Percentiles rank a stretch among this genome's conserved stretches.
phyloP scores from a whole-genome alignment of 2,329 filamentous ascomycete species.

The Trichophyton simii region DNA sequence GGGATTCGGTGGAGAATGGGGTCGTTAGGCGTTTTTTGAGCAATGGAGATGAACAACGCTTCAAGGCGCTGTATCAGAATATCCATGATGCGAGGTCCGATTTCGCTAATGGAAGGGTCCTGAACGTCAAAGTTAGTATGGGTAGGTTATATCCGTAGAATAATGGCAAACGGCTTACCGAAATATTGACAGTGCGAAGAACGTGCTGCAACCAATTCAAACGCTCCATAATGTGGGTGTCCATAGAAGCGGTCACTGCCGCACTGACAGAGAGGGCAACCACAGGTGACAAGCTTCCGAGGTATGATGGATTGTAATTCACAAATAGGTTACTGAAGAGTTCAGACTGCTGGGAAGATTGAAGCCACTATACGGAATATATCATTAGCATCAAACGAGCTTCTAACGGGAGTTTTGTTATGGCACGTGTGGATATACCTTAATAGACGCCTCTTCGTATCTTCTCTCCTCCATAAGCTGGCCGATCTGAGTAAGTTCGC shows the following conservation, averaged over 20 bases:
- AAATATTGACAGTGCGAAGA: conserved; percentile 41
- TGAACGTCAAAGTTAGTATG: conserved; percentile 15
- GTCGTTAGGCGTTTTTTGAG: conserved; percentile 40
- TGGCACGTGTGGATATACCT: conserved; percentile 21
- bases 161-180: conserved; percentile 25
- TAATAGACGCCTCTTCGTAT: conserved; percentile 36
- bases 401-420: not conserved
- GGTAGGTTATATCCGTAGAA: conserved; percentile 7
- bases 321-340: conserved; percentile 53
- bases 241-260: conserved; percentile 46
- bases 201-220: conserved; percentile 48
- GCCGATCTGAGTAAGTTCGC: conserved; percentile 32
- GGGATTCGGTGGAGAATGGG: conserved; percentile 42
- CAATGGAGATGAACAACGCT: conserved; percentile 44
- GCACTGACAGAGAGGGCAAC: conserved; percentile 49
- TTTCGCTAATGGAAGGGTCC: conserved; percentile 44
- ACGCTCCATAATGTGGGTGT: conserved; percentile 42
- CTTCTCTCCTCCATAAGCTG: conserved; percentile 28
- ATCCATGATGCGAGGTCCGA: conserved; percentile 48
- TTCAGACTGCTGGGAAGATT: conserved; percentile 45
- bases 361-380: conserved; percentile 41
- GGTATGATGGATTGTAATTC: conserved; percentile 44
- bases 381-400: conserved; percentile 2
- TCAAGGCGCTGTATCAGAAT: conserved; percentile 47
- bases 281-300: conserved; percentile 44